Base-by-base conservation (phyloP, 257 asterid species). In the Gynochthodes officinalis region DNA sequence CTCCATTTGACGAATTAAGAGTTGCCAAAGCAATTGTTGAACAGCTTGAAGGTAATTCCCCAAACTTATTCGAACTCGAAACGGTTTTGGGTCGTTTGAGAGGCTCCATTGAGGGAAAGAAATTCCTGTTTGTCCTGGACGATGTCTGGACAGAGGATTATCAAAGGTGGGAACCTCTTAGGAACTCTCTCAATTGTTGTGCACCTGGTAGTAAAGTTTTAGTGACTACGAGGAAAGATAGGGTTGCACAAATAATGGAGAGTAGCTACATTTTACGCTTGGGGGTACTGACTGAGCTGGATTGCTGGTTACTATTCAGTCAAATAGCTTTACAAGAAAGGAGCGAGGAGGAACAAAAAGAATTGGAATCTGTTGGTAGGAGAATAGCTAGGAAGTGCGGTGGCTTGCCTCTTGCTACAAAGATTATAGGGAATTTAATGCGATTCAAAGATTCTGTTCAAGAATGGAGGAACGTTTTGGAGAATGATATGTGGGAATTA, bases 331-430 rank as follows among this genome's bases (percentile, higher is more conserved):
- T 74, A 42, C 57, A 8, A 1, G 84, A 63, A 10, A 75, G 71
- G 69, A 76, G 18, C 4, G 46, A 65, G 14, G 61, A 64, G 69
- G 78, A 79, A 0, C 21, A n/a, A 35, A 70, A 57, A 68, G 16
- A 32, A 54, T 48, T 82, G 2, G 40, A 71, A 25, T 69, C 33
- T 46, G 54, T 69, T 37, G 83, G 87, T 27, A n/a, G 12, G 83
- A 21, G 43, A 19, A 79, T 86, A 9, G 86, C 82, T 4, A 25
- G 11, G 2, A 83, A 83, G 39, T 85, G 89, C 75, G 70, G 75
- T 48, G 89, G 87, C 3, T 58, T 83, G 75, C 88, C 90, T 42
- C 84, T 83, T 30, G 85, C 85, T 10, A 83, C 82, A 39, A 77
- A 75, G 75, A 52, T 76, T n/a, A 35, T 85, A 61, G 88, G 86